A percentile compares a stretch with the other conserved stretches of the same genome.
These are phyloP conservation scores for Triticum timopheevii DNA, from an alignment of 176 grass and related monocot genomes.

Conservation along the genomic window DNA sequence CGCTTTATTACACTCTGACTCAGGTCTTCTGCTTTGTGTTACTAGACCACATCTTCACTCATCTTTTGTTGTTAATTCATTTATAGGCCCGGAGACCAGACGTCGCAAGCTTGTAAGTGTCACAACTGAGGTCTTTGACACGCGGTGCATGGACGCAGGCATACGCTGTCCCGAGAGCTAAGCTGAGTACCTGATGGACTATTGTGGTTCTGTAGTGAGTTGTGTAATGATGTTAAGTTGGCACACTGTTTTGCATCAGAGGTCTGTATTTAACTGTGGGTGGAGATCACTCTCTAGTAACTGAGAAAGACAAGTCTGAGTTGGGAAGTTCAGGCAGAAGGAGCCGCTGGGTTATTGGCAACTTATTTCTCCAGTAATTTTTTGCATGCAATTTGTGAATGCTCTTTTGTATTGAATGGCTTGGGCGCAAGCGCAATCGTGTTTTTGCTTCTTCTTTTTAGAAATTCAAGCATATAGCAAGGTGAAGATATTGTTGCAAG, in stretches of 20 bases:
- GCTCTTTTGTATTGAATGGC: too few species aligned
- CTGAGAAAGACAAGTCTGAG: neutral
- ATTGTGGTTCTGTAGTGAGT: neutral
- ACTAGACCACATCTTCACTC: neutral
- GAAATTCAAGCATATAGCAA: slow-evolving; percentile 4
- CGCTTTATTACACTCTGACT: neutral
- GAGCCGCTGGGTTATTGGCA: too few species aligned
- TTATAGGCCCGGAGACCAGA: neutral
- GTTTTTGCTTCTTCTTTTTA: slow-evolving; percentile 15
- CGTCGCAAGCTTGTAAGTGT: neutral
- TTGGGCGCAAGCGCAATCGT: neutral
- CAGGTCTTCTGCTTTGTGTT: neutral
- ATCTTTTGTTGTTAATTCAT: neutral
- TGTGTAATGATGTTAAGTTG: neutral
- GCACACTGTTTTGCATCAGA: neutral
- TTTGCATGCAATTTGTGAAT: too few species aligned
- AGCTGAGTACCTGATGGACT: neutral
- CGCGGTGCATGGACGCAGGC: neutral
- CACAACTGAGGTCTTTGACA: neutral
- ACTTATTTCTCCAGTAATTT: too few species aligned
- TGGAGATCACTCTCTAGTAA: neutral
- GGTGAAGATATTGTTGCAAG: neutral
- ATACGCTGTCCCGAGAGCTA: neutral
- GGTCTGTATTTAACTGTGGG: too few species aligned
- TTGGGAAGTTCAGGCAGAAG: too few species aligned